Percentiles rank a stretch among this genome's conserved stretches.
Evolutionary conservation across 2,329 filamentous ascomycete genomes (phyloP).

Genomic region (Colletotrichum lindemuthianum): DNA sequence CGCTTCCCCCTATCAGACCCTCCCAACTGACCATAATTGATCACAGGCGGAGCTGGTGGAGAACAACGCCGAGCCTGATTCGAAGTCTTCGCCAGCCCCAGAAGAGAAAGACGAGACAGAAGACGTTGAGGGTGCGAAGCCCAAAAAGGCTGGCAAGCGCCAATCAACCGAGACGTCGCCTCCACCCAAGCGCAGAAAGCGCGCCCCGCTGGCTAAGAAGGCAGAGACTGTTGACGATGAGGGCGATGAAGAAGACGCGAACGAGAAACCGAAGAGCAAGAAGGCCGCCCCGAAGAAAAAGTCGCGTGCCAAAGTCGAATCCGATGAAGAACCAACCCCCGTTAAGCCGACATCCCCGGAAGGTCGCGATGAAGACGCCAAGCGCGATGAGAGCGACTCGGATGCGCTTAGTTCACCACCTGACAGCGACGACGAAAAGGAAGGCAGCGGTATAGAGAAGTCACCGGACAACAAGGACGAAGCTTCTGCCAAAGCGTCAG

Average conservation of each 20-base stretch:
- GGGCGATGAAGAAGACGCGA: constrained; percentile 29
- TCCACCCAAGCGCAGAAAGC: constrained; percentile 52
- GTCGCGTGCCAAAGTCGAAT: constrained; percentile 29
- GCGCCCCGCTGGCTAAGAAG: constrained; percentile 45
- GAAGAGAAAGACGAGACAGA: constrained; percentile 11
- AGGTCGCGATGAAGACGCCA: constrained; percentile 26
- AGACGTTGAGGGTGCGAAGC: constrained; percentile 36
- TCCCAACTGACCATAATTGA: not conserved
- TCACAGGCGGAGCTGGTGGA: constrained; percentile 19
- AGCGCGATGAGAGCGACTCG: constrained; percentile 28
- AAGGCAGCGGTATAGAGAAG: constrained; percentile 22
- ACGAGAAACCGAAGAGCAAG: constrained; percentile 37
- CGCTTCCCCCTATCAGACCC: not conserved
- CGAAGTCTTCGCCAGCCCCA: not conserved
- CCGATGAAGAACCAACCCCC: constrained; percentile 43
- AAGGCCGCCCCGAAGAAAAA: constrained; percentile 35
- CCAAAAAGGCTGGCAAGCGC: constrained; percentile 46
- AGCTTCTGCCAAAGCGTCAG: constrained; percentile 10
- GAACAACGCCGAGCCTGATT: not conserved
- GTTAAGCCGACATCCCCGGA: constrained; percentile 38
- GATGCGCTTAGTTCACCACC: constrained; percentile 23
- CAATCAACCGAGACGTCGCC: constrained; percentile 48
- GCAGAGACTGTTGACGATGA: constrained; percentile 35
- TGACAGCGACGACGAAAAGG: constrained; percentile 38
- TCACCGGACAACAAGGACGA: constrained; percentile 7